These are phyloP conservation scores for Xylaria nigripes DNA, from an alignment of 495 filamentous ascomycete species.

Conservation along the genomic window DNA sequence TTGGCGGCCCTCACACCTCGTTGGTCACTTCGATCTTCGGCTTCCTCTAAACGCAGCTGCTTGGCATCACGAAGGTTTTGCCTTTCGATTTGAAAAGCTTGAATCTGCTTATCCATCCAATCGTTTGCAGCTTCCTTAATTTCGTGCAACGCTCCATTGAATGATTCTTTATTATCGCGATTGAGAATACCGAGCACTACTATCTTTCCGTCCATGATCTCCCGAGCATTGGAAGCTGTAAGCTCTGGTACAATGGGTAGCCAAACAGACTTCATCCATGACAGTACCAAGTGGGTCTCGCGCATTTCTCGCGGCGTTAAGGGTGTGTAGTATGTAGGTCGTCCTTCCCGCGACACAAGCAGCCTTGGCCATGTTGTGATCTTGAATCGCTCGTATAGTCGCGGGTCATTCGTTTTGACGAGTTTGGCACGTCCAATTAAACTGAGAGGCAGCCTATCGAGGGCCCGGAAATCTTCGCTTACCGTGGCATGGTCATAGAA, in stretches of 20 bases:
- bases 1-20: constrained; percentile 81
- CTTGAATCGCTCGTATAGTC: constrained; percentile 73
- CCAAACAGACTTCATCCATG: constrained; percentile 96
- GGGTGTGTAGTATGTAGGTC: constrained; percentile 77
- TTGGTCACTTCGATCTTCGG: constrained; percentile 87
- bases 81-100: constrained; percentile 80
- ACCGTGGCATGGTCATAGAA: constrained; percentile 95
- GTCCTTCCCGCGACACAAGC: constrained; percentile 79
- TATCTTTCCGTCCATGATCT: constrained; percentile 89
- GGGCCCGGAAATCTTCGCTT: constrained; percentile 77
- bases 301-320: constrained; percentile 84
- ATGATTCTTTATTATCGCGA: constrained; percentile 70
- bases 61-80: constrained; percentile 90
- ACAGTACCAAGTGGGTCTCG: constrained; percentile 67
- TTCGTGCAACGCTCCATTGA: constrained; percentile 69
- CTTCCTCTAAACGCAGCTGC: constrained; percentile 90
- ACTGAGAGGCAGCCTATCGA: constrained; percentile 76
- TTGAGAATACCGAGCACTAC: constrained; percentile 88
- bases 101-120: constrained; percentile 94
- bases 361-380: constrained; percentile 92
- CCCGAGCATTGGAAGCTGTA: constrained; percentile 77
- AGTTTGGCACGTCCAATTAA: constrained; percentile 86
- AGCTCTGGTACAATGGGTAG: constrained; percentile 95
- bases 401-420: constrained; percentile 73
- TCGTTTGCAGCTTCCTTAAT: constrained; percentile 92